Conservation (phyloP, 139 green algal genomes). For the Chlamydomonas schloesseri region DNA sequence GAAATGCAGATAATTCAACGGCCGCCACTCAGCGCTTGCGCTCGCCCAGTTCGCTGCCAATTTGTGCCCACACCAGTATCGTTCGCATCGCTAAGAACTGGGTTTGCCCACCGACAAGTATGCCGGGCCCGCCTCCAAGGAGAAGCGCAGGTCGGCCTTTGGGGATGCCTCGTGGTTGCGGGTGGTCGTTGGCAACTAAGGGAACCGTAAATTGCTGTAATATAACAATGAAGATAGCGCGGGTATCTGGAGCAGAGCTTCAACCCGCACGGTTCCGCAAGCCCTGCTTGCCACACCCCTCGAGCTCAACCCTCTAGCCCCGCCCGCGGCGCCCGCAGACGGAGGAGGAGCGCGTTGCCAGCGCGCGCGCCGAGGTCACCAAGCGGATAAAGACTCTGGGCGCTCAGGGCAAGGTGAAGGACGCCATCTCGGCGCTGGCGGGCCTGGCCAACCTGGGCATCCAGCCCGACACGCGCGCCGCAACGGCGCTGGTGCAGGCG, state of each 20-base stretch:
- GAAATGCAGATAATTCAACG: neutral
- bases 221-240: too few species aligned
- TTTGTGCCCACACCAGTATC: too few species aligned
- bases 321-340: neutral
- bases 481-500: conserved; percentile 84
- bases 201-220: too few species aligned
- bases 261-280: neutral
- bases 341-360: conserved; percentile 36
- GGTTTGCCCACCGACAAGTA: neutral
- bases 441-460: conserved; percentile 77
- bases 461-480: conserved; percentile 84
- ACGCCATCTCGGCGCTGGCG: conserved; percentile 70
- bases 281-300: too few species aligned
- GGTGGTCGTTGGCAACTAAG: too few species aligned
- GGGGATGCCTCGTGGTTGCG: too few species aligned
- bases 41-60: neutral
- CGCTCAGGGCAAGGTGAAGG: neutral
- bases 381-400: conserved; percentile 71
- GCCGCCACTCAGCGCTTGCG: neutral
- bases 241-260: too few species aligned
- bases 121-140: conserved; percentile 27
- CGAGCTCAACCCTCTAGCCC: neutral
- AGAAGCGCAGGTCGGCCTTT: neutral
- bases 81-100: neutral
- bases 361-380: conserved; percentile 59